A percentile compares a stretch with the other conserved stretches of the same genome.
Conservation (phyloP, 306 rosid genomes). For the Gynostemma pentaphyllum region DNA sequence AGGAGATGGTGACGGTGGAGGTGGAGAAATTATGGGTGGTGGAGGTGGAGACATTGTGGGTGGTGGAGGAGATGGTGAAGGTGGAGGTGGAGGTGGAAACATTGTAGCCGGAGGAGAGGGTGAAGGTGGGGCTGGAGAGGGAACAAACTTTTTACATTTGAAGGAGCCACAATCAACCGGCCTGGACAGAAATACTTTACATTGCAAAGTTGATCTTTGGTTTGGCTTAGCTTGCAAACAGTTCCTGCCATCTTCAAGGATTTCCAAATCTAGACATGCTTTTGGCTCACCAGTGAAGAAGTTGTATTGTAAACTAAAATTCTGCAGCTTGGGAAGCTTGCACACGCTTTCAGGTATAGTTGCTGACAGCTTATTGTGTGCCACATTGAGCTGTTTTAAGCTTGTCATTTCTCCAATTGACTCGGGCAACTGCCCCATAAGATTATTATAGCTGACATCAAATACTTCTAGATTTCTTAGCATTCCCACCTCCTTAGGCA, state of each 20-base stretch:
- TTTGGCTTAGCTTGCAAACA: slow-evolving; percentile 20
- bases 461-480: slow-evolving; percentile 47
- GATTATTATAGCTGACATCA: slow-evolving; percentile 44
- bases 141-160: slow-evolving; percentile 16
- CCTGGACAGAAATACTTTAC: slow-evolving; percentile 12
- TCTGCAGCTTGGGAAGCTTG: slow-evolving; percentile 21
- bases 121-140: not conserved
- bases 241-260: slow-evolving; percentile 15
- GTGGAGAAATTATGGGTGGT: too few relatives aligned
- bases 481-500: slow-evolving; percentile 50
- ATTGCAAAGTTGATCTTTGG: slow-evolving; percentile 23
- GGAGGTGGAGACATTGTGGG: slow-evolving; percentile 1
- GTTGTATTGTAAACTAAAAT: slow-evolving; percentile 16
- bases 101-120: too few relatives aligned
- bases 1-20: too few relatives aligned
- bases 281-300: slow-evolving; percentile 25
- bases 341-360: slow-evolving; percentile 19
- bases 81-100: slow-evolving; percentile 25
- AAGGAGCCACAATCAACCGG: slow-evolving; percentile 15
- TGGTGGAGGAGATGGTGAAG: too few relatives aligned
- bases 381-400: slow-evolving; percentile 49
- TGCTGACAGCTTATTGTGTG: slow-evolving; percentile 36
- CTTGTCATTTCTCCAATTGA: slow-evolving; percentile 33
- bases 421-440: slow-evolving; percentile 39
- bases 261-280: slow-evolving; percentile 11